Evolutionary conservation across 257 asterid genomes (phyloP), one percentile per base, ranked within the genome.

Genomic region (Knoxia roxburghii): DNA sequence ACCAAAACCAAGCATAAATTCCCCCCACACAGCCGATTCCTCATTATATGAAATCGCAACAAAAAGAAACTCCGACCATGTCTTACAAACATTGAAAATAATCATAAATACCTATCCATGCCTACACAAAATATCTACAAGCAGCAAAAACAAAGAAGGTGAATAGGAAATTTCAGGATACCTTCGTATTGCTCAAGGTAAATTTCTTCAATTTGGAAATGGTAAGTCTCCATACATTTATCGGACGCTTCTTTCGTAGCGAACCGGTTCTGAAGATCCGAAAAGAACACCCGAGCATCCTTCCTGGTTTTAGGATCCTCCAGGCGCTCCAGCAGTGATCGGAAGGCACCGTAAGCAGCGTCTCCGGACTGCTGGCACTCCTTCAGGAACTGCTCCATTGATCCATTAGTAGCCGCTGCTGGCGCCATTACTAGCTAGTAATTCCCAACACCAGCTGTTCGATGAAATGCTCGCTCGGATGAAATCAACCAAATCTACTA

Each of bases 111-210:
- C 2, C 37, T 17, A 32, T 20, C 18, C 23, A 41, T 3, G 43
- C 51, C 21, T n/a, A 43, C 45, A 61, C n/a, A n/a, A n/a, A 41
- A 39, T 14, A 24, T 33, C 26, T 17, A 27, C 7, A 39, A 39
- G 24, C 30, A 18, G 11, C 10, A 3, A 39, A 30, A 56, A 40
- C n/a, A 14, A 33, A 23, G 6, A 64, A 1, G 18, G 37, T 13
- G 27, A 40, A 49, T 23, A 7, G 15, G 40, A 35, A 67, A 27
- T 0, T 0, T 27, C 0, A 35, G 6, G 18, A 24, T 33, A 93
- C 99, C 96, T 86, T 94, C 96, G 64, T 78, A 73, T 55, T 87
- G 95, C 57, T 88, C 95, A 70, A 94, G 85, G 74, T 75, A 83
- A 12, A 94, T 75, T 74, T 90, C 97, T 37, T 81, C 85, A 79